Percentiles rank a stretch among this genome's conserved stretches.
These are phyloP conservation scores for Cynara cardunculus DNA, from an alignment of 129 eudicot species.

Conservation along the genomic window DNA sequence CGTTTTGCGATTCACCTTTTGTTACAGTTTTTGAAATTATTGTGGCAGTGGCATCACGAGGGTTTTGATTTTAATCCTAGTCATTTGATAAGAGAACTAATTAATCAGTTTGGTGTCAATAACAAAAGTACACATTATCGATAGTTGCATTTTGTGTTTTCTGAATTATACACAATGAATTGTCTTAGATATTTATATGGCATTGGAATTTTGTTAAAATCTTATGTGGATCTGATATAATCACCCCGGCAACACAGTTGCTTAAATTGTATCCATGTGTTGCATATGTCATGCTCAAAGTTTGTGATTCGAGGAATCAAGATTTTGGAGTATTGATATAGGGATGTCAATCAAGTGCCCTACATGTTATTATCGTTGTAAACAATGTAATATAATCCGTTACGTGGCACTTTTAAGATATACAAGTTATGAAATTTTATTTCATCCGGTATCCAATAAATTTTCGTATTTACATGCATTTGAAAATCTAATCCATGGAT, in stretches of 20 bases:
- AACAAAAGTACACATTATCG: not conserved
- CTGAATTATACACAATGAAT: not conserved
- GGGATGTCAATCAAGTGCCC: not conserved
- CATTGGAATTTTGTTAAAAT: too few relatives aligned
- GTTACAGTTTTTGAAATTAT: too few relatives aligned
- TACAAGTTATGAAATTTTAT: too few relatives aligned
- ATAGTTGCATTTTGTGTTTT: not conserved
- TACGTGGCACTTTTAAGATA: too few relatives aligned
- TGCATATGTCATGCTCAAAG: not conserved
- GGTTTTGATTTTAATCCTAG: not conserved
- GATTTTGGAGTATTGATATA: not conserved
- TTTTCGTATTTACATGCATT: too few relatives aligned
- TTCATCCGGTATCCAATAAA: not conserved
- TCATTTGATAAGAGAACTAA: not conserved
- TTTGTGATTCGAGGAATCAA: not conserved
- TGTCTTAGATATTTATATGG: too few relatives aligned
- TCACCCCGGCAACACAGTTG: not conserved
- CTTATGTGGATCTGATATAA: not conserved
- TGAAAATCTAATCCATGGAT: too few relatives aligned
- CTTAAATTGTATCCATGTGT: not conserved
- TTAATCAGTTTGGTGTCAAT: not conserved
- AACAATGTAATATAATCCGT: not conserved
- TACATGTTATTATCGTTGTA: not conserved
- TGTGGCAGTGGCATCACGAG: not conserved
- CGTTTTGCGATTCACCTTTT: too few relatives aligned